Evolutionary conservation across 1,284 basidiomycete species (phyloP).

Genomic region (Blastosporella zonata): DNA sequence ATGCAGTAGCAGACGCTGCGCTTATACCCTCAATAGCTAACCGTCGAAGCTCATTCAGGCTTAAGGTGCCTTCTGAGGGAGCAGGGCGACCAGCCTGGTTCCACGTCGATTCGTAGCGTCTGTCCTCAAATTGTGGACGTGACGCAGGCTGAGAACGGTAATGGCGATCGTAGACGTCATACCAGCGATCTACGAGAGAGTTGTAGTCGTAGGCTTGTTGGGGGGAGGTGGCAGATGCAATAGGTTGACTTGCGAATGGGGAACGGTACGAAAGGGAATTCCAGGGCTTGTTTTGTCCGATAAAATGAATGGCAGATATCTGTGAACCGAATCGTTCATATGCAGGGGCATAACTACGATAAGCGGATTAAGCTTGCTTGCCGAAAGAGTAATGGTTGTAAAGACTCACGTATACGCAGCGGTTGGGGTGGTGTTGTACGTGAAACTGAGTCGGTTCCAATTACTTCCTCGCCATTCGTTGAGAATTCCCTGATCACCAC

Average conservation of each 20-base stretch:
- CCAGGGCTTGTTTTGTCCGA: slow-evolving; percentile 95
- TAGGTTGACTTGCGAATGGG: slow-evolving; percentile 40
- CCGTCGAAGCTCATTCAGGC: slow-evolving; percentile 67
- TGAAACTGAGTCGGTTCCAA: slow-evolving; percentile 93
- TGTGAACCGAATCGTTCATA: slow-evolving; percentile 89
- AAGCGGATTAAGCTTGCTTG: slow-evolving; percentile 23
- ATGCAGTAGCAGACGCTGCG: slow-evolving; percentile 22
- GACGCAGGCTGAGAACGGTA: slow-evolving; percentile 57
- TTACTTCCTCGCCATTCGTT: slow-evolving; percentile 89
- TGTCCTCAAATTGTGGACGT: slow-evolving; percentile 59
- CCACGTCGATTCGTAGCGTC: slow-evolving; percentile 74
- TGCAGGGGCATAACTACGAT: slow-evolving; percentile 84
- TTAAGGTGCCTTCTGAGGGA: slow-evolving; percentile 37
- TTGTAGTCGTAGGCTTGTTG: slow-evolving; percentile 69
- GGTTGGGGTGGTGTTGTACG: slow-evolving; percentile 97
- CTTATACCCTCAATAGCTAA: slow-evolving; percentile 62
- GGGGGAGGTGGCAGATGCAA: slow-evolving; percentile 23
- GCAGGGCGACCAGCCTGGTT: slow-evolving; percentile 40
- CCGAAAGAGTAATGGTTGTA: slow-evolving; percentile 19
- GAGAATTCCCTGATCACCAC: slow-evolving; percentile 93
- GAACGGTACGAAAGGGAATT: slow-evolving; percentile 64
- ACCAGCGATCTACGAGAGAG: slow-evolving; percentile 87
- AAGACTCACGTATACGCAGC: slow-evolving; percentile 90
- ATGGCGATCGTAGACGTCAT: slow-evolving; percentile 83
- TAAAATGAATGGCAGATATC: slow-evolving; percentile 92